These are phyloP conservation scores for Alternaria arborescens DNA, from an alignment of 2,329 filamentous ascomycete species.

Conservation along the genomic window DNA sequence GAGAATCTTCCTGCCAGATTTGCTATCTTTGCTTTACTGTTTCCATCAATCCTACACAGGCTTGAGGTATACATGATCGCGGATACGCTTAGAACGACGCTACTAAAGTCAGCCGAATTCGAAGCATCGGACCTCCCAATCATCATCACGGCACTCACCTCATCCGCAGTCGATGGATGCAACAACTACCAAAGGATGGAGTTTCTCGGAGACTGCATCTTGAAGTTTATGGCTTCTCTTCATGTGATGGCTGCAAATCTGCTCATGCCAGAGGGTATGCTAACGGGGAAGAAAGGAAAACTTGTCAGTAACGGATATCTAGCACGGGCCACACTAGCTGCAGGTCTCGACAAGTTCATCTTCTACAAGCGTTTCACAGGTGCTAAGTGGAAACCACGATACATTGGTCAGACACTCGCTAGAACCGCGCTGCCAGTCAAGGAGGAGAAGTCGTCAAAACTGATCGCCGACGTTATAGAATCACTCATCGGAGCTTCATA, in stretches of 20 bases:
- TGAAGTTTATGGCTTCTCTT: slow-evolving; percentile 77
- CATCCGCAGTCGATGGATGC: slow-evolving; percentile 66
- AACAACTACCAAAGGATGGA: slow-evolving; percentile 85
- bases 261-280: slow-evolving; percentile 77
- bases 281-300: slow-evolving; percentile 72
- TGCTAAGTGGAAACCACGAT: slow-evolving; percentile 74
- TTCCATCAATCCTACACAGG: slow-evolving; percentile 77
- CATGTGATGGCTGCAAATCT: slow-evolving; percentile 70
- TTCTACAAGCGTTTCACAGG: slow-evolving; percentile 72
- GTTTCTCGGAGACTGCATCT: slow-evolving; percentile 83
- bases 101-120: slow-evolving; percentile 65
- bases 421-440: slow-evolving; percentile 18
- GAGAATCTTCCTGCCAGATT: slow-evolving; percentile 57
- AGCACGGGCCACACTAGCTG: slow-evolving; percentile 67
- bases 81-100: slow-evolving; percentile 63
- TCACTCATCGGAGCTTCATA: slow-evolving; percentile 81
- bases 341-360: slow-evolving; percentile 76
- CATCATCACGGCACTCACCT: slow-evolving; percentile 74
- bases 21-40: slow-evolving; percentile 64
- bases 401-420: slow-evolving; percentile 58
- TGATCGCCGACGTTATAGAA: slow-evolving; percentile 87
- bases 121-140: slow-evolving; percentile 57
- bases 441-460: slow-evolving; percentile 73
- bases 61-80: slow-evolving; percentile 72
- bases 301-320: slow-evolving; percentile 81